Evolutionary conservation across 2,329 filamentous ascomycete genomes (phyloP), one percentile per base, ranked within the genome.

Genomic region (Colletotrichum lentis): DNA sequence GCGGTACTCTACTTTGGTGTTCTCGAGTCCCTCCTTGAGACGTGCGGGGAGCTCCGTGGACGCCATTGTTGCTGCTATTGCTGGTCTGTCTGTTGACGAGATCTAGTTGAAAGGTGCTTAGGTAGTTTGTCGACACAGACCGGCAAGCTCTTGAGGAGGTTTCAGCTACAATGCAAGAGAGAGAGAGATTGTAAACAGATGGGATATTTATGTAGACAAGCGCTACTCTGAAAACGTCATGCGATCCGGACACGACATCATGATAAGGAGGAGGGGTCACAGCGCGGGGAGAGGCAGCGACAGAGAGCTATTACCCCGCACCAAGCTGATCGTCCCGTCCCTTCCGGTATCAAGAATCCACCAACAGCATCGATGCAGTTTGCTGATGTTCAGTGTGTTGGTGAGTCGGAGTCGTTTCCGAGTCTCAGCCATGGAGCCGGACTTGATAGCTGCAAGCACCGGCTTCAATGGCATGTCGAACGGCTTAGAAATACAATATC

Each of bases 1-100:
- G 72, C 81, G 79, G 73, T 85, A 85, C 63, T 84, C 81, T 67
- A 76, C 78, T 71, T 84, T 84, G 67, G 80, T 71, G 64, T 71
- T 71, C 47, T 79, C 76, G 18, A 80, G 31, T 11, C 75, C 71
- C 64, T 73, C 60, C 59, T 72, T 71, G 57, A 75, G 72, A 7
- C 41, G 53, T 12, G 64, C 20, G 35, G 67, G 67, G 1, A 69
- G 58, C 37, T 69, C 46, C 47, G 57, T 68, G 24, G 57, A 43
- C 14, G 69, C 52, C 69, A 70, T 70, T 35, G n/a, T 50, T 18
- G 46, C 16, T 46, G 24, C 10, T 59, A 7, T 18, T 24, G 24
- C 27, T 10, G 27, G 7, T 31, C 5, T 35, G 14, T 12, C 5
- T 22, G 12, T 18, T 44, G 14, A 24, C 11, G 5, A 12, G 43